Conservation (phyloP, 2,329 filamentous ascomycete species). For the Decorospora gaudefroyi region DNA sequence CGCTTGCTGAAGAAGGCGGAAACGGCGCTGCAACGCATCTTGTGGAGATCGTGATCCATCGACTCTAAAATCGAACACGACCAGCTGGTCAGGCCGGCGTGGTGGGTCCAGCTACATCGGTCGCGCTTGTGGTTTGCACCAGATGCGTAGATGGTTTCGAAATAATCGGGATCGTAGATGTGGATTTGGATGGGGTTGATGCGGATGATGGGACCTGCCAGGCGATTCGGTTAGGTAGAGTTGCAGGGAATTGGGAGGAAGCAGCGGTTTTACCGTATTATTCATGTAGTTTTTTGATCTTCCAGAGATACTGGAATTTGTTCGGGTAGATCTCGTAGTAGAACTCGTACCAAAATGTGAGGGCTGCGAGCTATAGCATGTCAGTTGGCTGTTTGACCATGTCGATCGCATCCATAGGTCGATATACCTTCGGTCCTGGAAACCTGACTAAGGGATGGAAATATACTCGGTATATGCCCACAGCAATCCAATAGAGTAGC, state of each 20-base stretch:
- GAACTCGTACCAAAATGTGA: slow-evolving; percentile 31
- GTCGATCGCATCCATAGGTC: too few species aligned
- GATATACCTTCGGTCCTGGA: not conserved
- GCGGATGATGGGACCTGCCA: slow-evolving; percentile 15
- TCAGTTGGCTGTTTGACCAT: not conserved
- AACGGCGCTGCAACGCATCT: slow-evolving; percentile 24
- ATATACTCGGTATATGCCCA: not conserved
- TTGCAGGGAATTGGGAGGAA: too few species aligned
- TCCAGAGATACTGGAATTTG: slow-evolving; percentile 27
- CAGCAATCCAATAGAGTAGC: not conserved
- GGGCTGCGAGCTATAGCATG: not conserved
- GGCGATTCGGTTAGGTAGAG: too few species aligned
- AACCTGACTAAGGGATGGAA: not conserved
- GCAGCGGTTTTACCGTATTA: slow-evolving; percentile 3
- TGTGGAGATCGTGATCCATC: slow-evolving; percentile 32
- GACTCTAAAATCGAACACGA: slow-evolving; percentile 17
- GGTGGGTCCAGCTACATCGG: slow-evolving; percentile 10
- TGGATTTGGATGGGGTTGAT: slow-evolving; percentile 24
- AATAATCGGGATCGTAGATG: slow-evolving; percentile 22
- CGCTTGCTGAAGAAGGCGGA: slow-evolving; percentile 34
- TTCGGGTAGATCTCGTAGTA: slow-evolving; percentile 36
- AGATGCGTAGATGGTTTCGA: slow-evolving; percentile 21
- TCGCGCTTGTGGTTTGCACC: slow-evolving; percentile 17
- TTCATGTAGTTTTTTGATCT: slow-evolving; percentile 38
- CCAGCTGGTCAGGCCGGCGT: slow-evolving; percentile 6